phyloP scores from a whole-genome alignment of 768 basidiomycete species.

The Coprinopsis marcescibilis region DNA sequence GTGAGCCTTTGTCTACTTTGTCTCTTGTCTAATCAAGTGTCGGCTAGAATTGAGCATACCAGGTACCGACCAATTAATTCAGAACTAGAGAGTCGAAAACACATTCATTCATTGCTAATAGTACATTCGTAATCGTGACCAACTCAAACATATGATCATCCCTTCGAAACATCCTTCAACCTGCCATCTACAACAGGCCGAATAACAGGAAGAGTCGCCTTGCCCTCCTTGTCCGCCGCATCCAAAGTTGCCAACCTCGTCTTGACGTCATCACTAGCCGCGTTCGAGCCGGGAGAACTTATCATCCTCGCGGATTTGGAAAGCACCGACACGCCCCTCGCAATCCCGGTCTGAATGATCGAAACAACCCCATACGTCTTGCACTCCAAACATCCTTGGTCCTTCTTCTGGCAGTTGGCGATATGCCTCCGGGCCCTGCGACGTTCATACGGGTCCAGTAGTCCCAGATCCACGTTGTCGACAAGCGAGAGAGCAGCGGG shows the following conservation, averaged over 20 bases:
- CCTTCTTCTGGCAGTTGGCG: background rate
- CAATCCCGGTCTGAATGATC: too few relatives aligned
- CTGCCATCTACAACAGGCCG: conserved; percentile 1
- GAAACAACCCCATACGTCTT: background rate
- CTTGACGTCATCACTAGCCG: too few relatives aligned
- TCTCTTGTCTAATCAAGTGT: too few relatives aligned
- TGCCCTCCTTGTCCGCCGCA: background rate
- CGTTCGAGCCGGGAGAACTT: too few relatives aligned
- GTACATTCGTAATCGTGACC: too few relatives aligned
- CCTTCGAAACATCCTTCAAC: conserved; percentile 1
- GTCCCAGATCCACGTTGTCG: background rate
- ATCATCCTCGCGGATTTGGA: too few relatives aligned
- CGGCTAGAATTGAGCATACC: too few relatives aligned
- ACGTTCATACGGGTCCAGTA: background rate
- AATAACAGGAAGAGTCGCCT: background rate
- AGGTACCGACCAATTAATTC: too few relatives aligned
- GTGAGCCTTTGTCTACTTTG: too few relatives aligned
- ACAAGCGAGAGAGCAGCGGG: background rate
- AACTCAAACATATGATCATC: too few relatives aligned
- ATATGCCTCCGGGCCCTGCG: background rate
- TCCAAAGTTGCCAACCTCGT: background rate
- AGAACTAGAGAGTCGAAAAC: too few relatives aligned
- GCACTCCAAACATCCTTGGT: background rate
- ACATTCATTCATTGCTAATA: too few relatives aligned
- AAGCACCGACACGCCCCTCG: background rate